A percentile compares a stretch with the other conserved stretches of the same genome.
Evolutionary conservation across 371 early-diverging fungal species (phyloP).

Genomic region (Apophysomyces trapeziformis): DNA sequence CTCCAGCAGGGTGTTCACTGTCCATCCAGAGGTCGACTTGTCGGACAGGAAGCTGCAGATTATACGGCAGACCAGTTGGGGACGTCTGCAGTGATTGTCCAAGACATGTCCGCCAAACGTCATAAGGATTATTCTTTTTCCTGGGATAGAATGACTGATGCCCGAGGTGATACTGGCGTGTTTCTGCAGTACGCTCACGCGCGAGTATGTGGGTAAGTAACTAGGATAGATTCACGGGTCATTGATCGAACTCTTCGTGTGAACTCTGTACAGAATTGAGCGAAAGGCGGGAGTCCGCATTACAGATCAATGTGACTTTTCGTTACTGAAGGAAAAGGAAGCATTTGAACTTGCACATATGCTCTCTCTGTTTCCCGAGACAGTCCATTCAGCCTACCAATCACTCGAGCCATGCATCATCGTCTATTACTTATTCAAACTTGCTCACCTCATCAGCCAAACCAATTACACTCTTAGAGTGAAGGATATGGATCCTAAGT

Average conservation of each 20-base stretch:
- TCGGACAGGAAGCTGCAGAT: conserved; percentile 44
- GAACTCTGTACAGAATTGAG: conserved; percentile 35
- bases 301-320: conserved; percentile 31
- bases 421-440: conserved; percentile 86
- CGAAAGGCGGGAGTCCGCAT: conserved; percentile 29
- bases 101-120: conserved; percentile 94
- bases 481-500: conserved; percentile 59
- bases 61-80: conserved; percentile 74
- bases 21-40: conserved; percentile 14
- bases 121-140: conserved; percentile 95
- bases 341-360: conserved; percentile 72
- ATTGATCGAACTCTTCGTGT: too few species aligned
- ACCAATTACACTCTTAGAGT: conserved; percentile 81
- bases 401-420: conserved; percentile 90
- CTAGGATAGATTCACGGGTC: too few species aligned
- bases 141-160: conserved; percentile 92
- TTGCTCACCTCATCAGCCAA: conserved; percentile 80
- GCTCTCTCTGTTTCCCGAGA: conserved; percentile 87
- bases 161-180: conserved; percentile 97
- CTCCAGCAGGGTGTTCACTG: conserved; percentile 31
- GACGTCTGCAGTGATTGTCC: conserved; percentile 89
- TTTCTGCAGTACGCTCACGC: conserved; percentile 97
- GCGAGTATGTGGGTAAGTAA: conserved; percentile 74
- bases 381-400: conserved; percentile 58
- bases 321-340: conserved; percentile 69